Evolutionary conservation across 768 basidiomycete species (phyloP).

Genomic region (Leccinellum rugosiceps): DNA sequence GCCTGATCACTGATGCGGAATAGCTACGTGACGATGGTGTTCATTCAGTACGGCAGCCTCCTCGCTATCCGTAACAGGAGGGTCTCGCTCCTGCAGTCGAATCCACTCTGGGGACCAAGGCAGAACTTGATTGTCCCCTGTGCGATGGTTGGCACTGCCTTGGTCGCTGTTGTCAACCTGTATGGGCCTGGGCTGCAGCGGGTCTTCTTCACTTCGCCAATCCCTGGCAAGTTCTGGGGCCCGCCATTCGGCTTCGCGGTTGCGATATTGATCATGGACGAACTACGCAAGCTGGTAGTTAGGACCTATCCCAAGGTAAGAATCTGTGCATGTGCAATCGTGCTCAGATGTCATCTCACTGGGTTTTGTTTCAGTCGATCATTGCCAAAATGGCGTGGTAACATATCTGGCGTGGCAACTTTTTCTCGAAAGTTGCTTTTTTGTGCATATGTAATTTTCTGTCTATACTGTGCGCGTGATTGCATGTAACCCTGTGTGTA

Average conservation of each 20-base stretch:
- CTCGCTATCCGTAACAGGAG: slow-evolving; percentile 45
- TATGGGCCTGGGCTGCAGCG: slow-evolving; percentile 43
- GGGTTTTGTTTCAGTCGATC: slow-evolving; percentile 26
- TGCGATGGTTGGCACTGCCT: slow-evolving; percentile 39
- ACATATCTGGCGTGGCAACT: not conserved
- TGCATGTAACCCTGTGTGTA: not conserved
- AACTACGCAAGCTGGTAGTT: slow-evolving; percentile 43
- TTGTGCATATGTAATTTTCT: not conserved
- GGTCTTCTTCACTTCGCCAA: slow-evolving; percentile 42
- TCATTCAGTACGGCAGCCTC: slow-evolving; percentile 42
- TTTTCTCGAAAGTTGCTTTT: not conserved
- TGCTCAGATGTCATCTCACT: slow-evolving; percentile 7
- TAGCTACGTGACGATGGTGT: slow-evolving; percentile 48
- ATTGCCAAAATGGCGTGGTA: slow-evolving; percentile 40
- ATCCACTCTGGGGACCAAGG: slow-evolving; percentile 46
- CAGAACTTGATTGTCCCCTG: slow-evolving; percentile 37
- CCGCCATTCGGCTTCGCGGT: slow-evolving; percentile 44
- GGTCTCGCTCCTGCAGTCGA: slow-evolving; percentile 41
- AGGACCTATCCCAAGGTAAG: slow-evolving; percentile 41
- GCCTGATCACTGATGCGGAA: not conserved
- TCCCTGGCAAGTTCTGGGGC: slow-evolving; percentile 48
- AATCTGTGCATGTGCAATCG: not conserved
- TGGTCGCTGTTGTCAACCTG: slow-evolving; percentile 43
- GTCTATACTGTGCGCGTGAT: not conserved
- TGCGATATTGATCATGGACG: slow-evolving; percentile 41